Conservation (phyloP, 1,284 basidiomycete species). For the Megacollybia platyphylla region DNA sequence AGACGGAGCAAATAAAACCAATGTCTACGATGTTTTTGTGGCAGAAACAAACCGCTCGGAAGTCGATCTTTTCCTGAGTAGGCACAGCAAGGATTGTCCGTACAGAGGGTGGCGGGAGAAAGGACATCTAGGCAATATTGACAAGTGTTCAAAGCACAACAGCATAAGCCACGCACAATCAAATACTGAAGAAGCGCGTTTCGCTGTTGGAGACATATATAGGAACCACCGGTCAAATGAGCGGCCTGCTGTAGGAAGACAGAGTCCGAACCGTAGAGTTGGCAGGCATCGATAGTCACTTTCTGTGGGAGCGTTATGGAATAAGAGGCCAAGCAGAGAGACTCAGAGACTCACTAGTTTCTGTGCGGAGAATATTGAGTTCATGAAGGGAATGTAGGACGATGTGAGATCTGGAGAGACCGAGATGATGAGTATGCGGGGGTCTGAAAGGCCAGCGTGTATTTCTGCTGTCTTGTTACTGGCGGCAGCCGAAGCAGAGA, state of each 20-base stretch:
- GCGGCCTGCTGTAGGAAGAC: conserved; percentile 97
- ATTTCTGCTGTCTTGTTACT: conserved; percentile 17
- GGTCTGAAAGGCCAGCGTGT: conserved; percentile 43
- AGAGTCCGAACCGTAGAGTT: conserved; percentile 81
- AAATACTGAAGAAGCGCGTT: conserved; percentile 83
- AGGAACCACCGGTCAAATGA: conserved; percentile 89
- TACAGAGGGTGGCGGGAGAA: conserved; percentile 75
- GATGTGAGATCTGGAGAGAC: conserved; percentile 82
- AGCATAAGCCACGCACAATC: conserved; percentile 37
- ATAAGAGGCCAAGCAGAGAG: background rate
- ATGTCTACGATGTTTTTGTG: conserved; percentile 95
- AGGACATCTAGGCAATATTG: conserved; percentile 59
- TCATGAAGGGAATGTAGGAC: conserved; percentile 97
- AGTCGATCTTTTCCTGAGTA: conserved; percentile 90
- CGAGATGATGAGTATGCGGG: conserved; percentile 84
- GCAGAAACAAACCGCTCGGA: conserved; percentile 97
- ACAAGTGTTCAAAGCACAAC: conserved; percentile 3
- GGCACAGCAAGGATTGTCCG: conserved; percentile 75
- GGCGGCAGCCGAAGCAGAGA: conserved; percentile 21
- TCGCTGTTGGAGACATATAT: conserved; percentile 72
- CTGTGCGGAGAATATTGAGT: conserved; percentile 97
- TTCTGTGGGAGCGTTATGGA: conserved; percentile 37
- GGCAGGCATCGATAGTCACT: conserved; percentile 93
- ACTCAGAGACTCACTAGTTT: conserved; percentile 54
- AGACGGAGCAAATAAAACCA: conserved; percentile 96